Evolutionary conservation across 768 basidiomycete genomes (phyloP).

Genomic region (Phlegmacium glaucopus): DNA sequence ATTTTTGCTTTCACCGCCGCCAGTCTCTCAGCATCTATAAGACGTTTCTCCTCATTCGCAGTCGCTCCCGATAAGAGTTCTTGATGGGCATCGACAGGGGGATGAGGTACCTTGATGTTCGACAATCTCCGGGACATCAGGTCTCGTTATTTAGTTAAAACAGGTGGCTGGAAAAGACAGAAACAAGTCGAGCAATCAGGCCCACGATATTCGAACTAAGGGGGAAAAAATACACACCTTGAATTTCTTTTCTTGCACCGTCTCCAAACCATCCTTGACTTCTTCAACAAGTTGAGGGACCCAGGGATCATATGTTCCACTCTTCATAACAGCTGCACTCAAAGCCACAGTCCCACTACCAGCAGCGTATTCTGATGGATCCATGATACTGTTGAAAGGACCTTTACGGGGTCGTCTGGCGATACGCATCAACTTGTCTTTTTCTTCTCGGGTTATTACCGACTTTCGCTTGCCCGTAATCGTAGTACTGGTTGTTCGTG

Average conservation of each 20-base stretch:
- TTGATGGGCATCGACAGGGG: constrained; percentile 67
- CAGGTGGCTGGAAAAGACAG: constrained; percentile 41
- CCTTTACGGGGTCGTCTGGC: constrained; percentile 69
- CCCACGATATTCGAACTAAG: not conserved
- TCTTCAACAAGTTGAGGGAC: constrained; percentile 27
- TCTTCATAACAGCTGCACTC: constrained; percentile 65
- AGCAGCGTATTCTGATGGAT: constrained; percentile 61
- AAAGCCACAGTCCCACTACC: constrained; percentile 65
- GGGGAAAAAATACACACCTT: constrained; percentile 42
- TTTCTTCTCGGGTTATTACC: constrained; percentile 59
- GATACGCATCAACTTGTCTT: constrained; percentile 72
- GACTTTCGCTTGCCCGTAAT: constrained; percentile 40
- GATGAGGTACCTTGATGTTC: constrained; percentile 84
- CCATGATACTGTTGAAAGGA: constrained; percentile 67
- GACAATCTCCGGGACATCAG: constrained; percentile 63
- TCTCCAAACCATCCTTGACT: constrained; percentile 37
- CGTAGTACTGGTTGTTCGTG: constrained; percentile 39
- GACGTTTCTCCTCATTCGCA: constrained; percentile 56
- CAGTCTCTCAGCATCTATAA: constrained; percentile 51
- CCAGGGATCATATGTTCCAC: constrained; percentile 70
- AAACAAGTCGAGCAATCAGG: not conserved
- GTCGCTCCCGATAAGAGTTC: constrained; percentile 68
- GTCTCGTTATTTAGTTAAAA: constrained; percentile 41
- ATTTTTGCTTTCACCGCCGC: constrained; percentile 54
- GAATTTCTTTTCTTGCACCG: constrained; percentile 39